Conservation (phyloP, 2,329 filamentous ascomycete genomes). For the Parascedosporium putredinis region DNA sequence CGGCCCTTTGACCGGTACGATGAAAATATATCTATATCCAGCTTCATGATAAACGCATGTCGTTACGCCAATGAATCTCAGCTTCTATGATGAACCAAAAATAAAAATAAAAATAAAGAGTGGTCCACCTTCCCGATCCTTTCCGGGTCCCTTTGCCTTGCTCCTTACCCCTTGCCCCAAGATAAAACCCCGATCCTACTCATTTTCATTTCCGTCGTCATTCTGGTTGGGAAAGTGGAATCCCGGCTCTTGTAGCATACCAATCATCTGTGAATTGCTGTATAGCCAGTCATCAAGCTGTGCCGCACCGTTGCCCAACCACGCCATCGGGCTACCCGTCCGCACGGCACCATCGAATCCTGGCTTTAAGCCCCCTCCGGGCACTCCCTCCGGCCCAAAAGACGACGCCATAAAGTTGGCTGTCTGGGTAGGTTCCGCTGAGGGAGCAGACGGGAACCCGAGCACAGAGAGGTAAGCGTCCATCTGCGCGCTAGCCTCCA, state of each 20-base stretch:
- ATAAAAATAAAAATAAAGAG: too few relatives aligned
- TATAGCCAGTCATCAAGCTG: conserved; percentile 28
- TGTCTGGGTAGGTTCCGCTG: conserved; percentile 12
- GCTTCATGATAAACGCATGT: too few relatives aligned
- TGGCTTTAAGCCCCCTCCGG: not conserved
- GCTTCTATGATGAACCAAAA: too few relatives aligned
- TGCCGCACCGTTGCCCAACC: conserved; percentile 24
- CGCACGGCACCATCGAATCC: not conserved
- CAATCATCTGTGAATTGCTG: conserved; percentile 27
- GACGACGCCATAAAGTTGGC: not conserved
- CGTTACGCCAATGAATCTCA: too few relatives aligned
- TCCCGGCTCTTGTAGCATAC: conserved; percentile 19
- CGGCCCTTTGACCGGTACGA: too few relatives aligned
- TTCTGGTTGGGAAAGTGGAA: not conserved
- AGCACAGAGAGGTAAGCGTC: conserved; percentile 42
- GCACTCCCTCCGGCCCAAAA: not conserved
- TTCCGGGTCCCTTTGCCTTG: too few relatives aligned
- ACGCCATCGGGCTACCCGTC: conserved; percentile 18
- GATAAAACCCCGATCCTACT: too few relatives aligned
- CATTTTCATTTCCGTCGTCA: not conserved
- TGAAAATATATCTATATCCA: too few relatives aligned
- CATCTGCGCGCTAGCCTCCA: conserved; percentile 27
- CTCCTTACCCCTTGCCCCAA: too few relatives aligned
- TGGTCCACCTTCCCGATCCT: too few relatives aligned
- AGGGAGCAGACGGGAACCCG: conserved; percentile 25